Conservation (phyloP, 148 eudicot genomes). For the Linanthus parryae region DNA sequence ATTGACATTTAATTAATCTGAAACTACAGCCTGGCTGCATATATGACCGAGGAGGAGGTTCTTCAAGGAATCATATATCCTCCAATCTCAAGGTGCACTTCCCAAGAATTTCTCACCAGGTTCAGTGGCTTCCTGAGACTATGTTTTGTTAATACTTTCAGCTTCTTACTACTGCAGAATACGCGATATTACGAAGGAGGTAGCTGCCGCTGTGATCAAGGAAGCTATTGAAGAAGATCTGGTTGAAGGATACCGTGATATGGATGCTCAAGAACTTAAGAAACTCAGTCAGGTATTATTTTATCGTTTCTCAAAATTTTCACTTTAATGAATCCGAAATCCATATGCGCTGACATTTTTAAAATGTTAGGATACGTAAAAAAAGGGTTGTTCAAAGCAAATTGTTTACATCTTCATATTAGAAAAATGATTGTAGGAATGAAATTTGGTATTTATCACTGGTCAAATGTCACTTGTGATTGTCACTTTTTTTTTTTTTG, state of each 20-base stretch:
- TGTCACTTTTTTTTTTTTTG: too few species aligned
- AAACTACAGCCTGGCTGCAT: conserved; percentile 68
- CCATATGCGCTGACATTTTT: too few species aligned
- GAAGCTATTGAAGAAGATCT: conserved; percentile 93
- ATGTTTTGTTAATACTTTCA: not conserved
- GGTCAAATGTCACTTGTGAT: too few species aligned
- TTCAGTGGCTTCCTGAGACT: not conserved
- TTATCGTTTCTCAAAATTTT: too few species aligned
- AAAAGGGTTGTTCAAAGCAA: too few species aligned
- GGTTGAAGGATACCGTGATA: conserved; percentile 93
- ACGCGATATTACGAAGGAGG: conserved; percentile 92
- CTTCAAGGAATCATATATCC: conserved; percentile 74
- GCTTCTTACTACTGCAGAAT: conserved; percentile 40
- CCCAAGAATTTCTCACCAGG: not conserved
- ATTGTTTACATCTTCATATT: too few species aligned
- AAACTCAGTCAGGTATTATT: conserved; percentile 56
- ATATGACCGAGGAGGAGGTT: conserved; percentile 93
- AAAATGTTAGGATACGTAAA: too few species aligned
- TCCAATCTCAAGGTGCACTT: conserved; percentile 68
- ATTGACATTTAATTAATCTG: too few species aligned
- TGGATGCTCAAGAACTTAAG: conserved; percentile 77
- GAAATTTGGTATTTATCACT: too few species aligned
- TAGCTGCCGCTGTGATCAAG: conserved; percentile 86
- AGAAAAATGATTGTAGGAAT: too few species aligned
- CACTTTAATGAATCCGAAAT: too few species aligned